phyloP scores from a whole-genome alignment of 164 flowering plant species.

The Tinospora cordifolia region DNA sequence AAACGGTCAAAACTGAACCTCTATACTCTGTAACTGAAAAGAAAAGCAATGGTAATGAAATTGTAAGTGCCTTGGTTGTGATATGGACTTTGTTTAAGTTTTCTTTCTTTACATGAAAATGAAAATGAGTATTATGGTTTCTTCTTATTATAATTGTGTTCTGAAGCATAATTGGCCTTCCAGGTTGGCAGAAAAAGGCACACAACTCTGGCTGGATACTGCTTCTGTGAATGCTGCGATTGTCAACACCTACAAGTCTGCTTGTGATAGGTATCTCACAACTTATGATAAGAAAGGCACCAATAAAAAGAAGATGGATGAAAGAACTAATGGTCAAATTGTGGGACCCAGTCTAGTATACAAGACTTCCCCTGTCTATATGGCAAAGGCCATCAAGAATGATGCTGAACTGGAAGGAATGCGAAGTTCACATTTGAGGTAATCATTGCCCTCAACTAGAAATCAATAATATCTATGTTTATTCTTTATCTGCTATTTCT shows the following conservation, averaged over 20 bases:
- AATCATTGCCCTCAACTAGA: conserved; percentile 6
- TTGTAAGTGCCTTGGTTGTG: background rate
- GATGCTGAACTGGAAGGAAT: conserved; percentile 81
- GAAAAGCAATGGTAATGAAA: background rate
- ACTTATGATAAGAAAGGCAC: conserved; percentile 21
- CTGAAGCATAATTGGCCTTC: conserved; percentile 11
- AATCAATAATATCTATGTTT: background rate
- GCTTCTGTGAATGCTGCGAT: conserved; percentile 82
- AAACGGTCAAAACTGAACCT: too few species aligned
- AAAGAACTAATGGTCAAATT: conserved; percentile 23
- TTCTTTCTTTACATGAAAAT: background rate
- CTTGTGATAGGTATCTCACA: conserved; percentile 35
- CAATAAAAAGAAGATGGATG: conserved; percentile 18
- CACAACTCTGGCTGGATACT: conserved; percentile 73
- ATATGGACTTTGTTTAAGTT: background rate
- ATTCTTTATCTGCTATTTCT: background rate
- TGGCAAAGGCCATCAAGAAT: conserved; percentile 83
- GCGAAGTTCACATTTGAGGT: conserved; percentile 82
- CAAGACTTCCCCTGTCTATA: conserved; percentile 56
- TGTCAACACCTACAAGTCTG: conserved; percentile 50
- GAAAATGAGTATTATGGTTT: background rate
- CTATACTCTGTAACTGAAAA: background rate
- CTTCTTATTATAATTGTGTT: background rate
- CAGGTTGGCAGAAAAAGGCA: conserved; percentile 67
- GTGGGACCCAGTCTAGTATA: conserved; percentile 41